Percentiles rank a stretch among this genome's conserved stretches.
These are phyloP conservation scores for Dittrichia graveolens DNA, from an alignment of 129 eudicot species.

Conservation along the genomic window DNA sequence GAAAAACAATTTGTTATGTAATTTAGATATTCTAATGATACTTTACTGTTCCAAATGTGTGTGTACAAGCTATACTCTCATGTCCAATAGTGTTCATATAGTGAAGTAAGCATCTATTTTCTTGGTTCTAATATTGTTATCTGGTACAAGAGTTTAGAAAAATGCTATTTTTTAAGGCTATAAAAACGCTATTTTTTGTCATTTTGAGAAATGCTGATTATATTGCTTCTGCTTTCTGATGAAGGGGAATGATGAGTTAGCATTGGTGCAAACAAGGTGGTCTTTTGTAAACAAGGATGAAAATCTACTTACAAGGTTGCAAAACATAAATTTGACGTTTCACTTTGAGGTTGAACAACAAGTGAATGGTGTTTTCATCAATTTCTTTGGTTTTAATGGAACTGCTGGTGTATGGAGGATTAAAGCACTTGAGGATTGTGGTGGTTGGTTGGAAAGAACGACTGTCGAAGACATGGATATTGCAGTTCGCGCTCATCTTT, in stretches of 20 bases:
- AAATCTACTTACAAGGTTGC: constrained; percentile 86
- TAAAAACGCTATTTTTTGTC: neutral
- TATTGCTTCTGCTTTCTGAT: constrained; percentile 27
- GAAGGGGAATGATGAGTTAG: constrained; percentile 83
- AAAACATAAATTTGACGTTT: constrained; percentile 74
- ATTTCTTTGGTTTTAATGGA: constrained; percentile 89
- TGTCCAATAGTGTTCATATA: neutral
- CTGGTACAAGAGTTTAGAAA: neutral
- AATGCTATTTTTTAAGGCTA: neutral
- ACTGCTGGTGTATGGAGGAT: constrained; percentile 98
- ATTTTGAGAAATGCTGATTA: neutral
- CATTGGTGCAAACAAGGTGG: constrained; percentile 93
- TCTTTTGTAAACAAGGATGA: constrained; percentile 89
- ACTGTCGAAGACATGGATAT: constrained; percentile 93
- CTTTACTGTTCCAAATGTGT: neutral
- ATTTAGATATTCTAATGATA: no score
- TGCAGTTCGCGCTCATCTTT: constrained; percentile 92
- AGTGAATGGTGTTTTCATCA: constrained; percentile 82
- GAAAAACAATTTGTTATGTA: no score
- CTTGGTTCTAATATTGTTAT: neutral
- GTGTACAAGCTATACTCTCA: neutral
- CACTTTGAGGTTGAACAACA: constrained; percentile 97
- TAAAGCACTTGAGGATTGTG: constrained; percentile 86
- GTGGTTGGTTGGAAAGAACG: constrained; percentile 93
- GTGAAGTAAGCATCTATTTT: neutral